These are phyloP conservation scores for Linnemannia zychae DNA, from an alignment of 192 early-diverging fungal genomes.

Conservation along the genomic window DNA sequence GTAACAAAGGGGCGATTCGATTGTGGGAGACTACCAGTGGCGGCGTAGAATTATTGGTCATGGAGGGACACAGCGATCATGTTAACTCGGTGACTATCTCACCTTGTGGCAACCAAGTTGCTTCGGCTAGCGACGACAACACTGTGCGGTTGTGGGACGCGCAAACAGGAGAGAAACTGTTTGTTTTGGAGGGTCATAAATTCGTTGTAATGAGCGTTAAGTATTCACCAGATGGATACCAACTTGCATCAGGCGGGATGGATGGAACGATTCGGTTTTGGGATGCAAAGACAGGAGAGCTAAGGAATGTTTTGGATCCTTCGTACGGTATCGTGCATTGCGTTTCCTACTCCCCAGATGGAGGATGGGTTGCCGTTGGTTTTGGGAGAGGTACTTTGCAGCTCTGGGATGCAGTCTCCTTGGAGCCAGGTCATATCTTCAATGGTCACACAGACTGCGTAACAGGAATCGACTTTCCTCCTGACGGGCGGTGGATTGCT, in stretches of 20 bases:
- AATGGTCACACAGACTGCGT: too few species aligned
- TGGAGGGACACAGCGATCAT: not conserved
- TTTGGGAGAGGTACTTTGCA: too few species aligned
- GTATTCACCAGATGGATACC: not conserved
- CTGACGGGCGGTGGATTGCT: too few species aligned
- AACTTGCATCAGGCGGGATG: not conserved
- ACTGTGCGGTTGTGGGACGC: conserved; percentile 2
- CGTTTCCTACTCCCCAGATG: too few species aligned
- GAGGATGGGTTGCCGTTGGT: too few species aligned
- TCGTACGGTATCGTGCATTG: too few species aligned
- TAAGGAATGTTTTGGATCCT: not conserved
- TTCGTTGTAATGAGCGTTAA: not conserved
- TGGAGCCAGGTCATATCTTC: too few species aligned
- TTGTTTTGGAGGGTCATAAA: not conserved
- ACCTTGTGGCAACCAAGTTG: not conserved
- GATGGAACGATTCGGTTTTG: not conserved
- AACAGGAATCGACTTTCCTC: too few species aligned
- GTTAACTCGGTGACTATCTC: not conserved
- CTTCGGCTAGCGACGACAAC: not conserved
- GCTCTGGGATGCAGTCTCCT: too few species aligned
- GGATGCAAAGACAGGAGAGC: not conserved
- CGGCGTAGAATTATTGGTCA: not conserved
- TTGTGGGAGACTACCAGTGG: not conserved
- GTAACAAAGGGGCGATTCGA: not conserved
- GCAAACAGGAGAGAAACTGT: not conserved